phyloP scores from a whole-genome alignment of 768 basidiomycete species.

The Suillus paluster region DNA sequence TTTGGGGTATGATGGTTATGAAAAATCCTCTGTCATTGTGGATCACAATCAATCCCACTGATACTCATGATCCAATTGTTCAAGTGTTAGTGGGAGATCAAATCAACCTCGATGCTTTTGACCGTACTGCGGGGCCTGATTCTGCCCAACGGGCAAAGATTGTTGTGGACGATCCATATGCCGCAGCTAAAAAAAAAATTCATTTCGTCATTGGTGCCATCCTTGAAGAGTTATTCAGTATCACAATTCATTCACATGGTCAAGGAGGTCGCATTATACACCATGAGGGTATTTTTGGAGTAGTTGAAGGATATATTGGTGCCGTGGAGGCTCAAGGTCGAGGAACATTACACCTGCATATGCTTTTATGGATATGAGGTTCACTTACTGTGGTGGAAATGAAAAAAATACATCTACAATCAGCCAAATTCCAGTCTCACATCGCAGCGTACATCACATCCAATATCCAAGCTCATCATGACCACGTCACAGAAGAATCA shows the following conservation, averaged over 20 bases:
- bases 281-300: constrained; percentile 36
- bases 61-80: constrained; percentile 44
- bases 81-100: constrained; percentile 26
- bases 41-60: constrained; percentile 46
- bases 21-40: constrained; percentile 36
- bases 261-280: constrained; percentile 1
- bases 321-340: constrained; percentile 44
- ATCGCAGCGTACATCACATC: neutral
- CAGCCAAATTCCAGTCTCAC: too few species aligned
- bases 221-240: constrained; percentile 36
- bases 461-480: neutral
- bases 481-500: neutral
- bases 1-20: neutral
- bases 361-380: neutral
- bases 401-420: too few species aligned
- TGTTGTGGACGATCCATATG: constrained; percentile 45
- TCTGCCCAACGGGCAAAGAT: constrained; percentile 20
- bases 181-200: constrained; percentile 43
- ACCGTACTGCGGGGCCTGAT: constrained; percentile 27
- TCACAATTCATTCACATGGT: constrained; percentile 21
- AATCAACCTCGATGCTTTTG: constrained; percentile 48
- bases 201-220: constrained; percentile 38
- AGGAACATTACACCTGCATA: constrained; percentile 32
- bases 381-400: neutral
- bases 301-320: constrained; percentile 26